phyloP scores from a whole-genome alignment of 75 land plant species.

The Selaginella moellendorffii region DNA sequence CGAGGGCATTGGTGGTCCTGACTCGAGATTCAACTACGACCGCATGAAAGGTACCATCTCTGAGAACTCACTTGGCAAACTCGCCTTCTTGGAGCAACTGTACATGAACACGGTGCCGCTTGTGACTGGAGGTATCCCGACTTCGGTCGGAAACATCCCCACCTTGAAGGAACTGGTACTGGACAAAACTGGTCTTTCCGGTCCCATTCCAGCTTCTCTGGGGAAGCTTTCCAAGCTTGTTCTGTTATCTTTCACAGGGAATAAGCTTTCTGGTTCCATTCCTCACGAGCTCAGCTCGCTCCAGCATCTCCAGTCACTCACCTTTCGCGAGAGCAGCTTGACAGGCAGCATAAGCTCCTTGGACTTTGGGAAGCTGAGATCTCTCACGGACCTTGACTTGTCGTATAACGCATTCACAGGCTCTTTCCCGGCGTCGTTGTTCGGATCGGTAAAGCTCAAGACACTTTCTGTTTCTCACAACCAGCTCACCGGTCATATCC shows the following conservation, averaged over 20 bases:
- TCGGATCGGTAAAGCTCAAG: background rate
- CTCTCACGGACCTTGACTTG: background rate
- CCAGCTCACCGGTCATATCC: background rate
- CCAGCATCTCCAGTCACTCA: background rate
- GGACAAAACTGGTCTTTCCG: background rate
- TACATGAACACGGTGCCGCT: background rate
- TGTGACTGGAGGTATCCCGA: background rate
- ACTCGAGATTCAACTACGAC: background rate
- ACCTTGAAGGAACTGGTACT: background rate
- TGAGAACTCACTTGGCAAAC: background rate
- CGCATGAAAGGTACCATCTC: background rate
- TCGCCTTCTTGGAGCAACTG: background rate
- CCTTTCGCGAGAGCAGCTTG: background rate
- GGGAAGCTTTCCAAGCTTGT: background rate
- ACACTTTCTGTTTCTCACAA: background rate
- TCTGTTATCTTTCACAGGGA: background rate
- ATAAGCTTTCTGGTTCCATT: background rate
- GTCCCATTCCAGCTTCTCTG: background rate
- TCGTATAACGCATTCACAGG: background rate
- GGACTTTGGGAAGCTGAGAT: background rate
- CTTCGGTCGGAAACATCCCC: background rate
- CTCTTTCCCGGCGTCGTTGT: background rate
- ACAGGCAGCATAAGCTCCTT: background rate
- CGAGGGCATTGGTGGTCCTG: background rate
- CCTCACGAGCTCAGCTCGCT: background rate